Evolutionary conservation across 1,139 yeast species (phyloP), one percentile per base, ranked within the genome.

Genomic region (Blastobotrys arbuscula): DNA sequence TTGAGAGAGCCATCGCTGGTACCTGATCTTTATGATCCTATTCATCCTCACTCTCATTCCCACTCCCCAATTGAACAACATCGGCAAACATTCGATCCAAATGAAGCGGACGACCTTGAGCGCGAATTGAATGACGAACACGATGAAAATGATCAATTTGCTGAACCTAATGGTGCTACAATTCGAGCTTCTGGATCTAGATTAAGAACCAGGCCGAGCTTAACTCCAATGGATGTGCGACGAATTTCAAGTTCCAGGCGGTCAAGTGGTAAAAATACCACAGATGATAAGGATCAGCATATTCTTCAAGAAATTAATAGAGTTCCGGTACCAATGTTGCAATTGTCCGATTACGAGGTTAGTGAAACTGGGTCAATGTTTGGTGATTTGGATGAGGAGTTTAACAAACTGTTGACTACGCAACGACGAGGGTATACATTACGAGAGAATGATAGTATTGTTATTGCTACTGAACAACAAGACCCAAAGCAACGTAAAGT

Each of bases 371-470:
- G 71, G 48, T 53, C 61, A 10, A 60, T 69, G 30, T 71, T 75
- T 56, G 70, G 66, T 41, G 77, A 73, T 39, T 44, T 71, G 41
- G 62, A 60, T 35, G 61, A 62, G 30, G 74, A 70, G 46, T 66
- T 71, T 53, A 72, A 70, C 33, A 60, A 57, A 41, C 62, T 68
- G n/a, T 53, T 69, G 36, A 60, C 62, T 15, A 40, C 33, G 28
- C 67, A 66, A 50, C 58, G 56, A 49, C 60, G 66, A 5, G 69
- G 68, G 0, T 69, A 69, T 50, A 59, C 67, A 7, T 50, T 68
- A 31, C 56, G 64, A 20, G 68, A 69, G 43, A 62, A 57, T 45
- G 56, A 59, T 6, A 60, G 61, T 19, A 53, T 67, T 2, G 66
- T 68, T 9, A 47, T 63, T 44, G 72, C 72, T 2, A 59, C 53